These are phyloP conservation scores for Cercophora scortea DNA, from an alignment of 495 filamentous ascomycete species.

Conservation along the genomic window DNA sequence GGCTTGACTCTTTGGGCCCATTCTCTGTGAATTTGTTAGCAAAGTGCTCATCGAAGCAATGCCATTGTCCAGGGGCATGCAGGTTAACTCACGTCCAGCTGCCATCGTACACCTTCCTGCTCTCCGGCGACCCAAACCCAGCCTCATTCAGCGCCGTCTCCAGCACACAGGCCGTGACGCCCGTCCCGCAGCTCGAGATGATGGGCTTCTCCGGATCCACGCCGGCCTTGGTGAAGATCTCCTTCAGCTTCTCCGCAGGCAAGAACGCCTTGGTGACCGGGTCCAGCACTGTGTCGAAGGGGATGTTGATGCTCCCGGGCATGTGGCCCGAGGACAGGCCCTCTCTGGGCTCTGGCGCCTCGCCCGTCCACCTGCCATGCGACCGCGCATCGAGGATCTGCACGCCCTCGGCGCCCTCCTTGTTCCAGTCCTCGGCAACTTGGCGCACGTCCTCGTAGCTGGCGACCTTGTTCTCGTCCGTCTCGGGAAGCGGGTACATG, in stretches of 20 bases:
- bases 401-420: slow-evolving; percentile 70
- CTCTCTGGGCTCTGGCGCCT: slow-evolving; percentile 76
- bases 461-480: slow-evolving; percentile 41
- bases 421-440: slow-evolving; percentile 63
- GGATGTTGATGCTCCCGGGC: slow-evolving; percentile 77
- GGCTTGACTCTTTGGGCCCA: slow-evolving; percentile 57
- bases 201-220: slow-evolving; percentile 77
- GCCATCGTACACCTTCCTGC: slow-evolving; percentile 82
- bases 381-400: slow-evolving; percentile 89
- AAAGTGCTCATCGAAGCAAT: background rate
- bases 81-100: slow-evolving; percentile 89
- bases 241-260: slow-evolving; percentile 59
- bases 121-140: slow-evolving; percentile 58
- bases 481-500: slow-evolving; percentile 44
- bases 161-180: slow-evolving; percentile 88
- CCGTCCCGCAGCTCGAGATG: slow-evolving; percentile 85
- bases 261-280: slow-evolving; percentile 73
- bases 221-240: slow-evolving; percentile 69
- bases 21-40: slow-evolving; percentile 42
- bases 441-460: slow-evolving; percentile 72
- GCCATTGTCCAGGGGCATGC: too few relatives aligned
- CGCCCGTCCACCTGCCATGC: slow-evolving; percentile 70
- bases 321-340: slow-evolving; percentile 89
- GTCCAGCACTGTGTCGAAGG: slow-evolving; percentile 73
- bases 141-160: slow-evolving; percentile 80